These are phyloP conservation scores for Polyplosphaeria fusca DNA, from an alignment of 495 filamentous ascomycete species.

Conservation along the genomic window DNA sequence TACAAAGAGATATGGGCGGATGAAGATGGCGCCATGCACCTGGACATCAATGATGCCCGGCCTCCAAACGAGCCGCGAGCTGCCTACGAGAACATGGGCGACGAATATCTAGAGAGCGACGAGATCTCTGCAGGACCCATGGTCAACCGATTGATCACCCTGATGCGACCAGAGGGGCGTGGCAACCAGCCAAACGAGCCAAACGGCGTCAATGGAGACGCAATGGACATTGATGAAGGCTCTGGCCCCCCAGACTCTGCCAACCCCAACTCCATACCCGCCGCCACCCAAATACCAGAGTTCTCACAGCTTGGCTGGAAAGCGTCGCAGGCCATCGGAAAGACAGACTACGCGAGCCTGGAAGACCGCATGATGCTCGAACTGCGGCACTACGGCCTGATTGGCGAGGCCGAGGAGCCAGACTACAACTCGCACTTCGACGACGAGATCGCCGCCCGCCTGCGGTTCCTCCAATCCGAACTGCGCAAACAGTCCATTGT, in stretches of 20 bases:
- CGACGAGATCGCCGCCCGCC: slow-evolving; percentile 87
- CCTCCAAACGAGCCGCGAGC: slow-evolving; percentile 80
- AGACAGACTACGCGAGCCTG: slow-evolving; percentile 76
- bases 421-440: slow-evolving; percentile 89
- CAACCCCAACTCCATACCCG: slow-evolving; percentile 48
- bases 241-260: slow-evolving; percentile 42
- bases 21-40: slow-evolving; percentile 75
- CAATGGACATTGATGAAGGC: slow-evolving; percentile 56
- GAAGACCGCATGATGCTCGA: slow-evolving; percentile 90
- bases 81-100: slow-evolving; percentile 77
- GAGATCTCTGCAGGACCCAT: slow-evolving; percentile 87
- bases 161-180: slow-evolving; percentile 79
- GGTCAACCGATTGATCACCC: slow-evolving; percentile 74
- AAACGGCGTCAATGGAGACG: slow-evolving; percentile 42
- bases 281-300: slow-evolving; percentile 75
- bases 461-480: slow-evolving; percentile 78
- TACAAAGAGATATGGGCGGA: slow-evolving; percentile 91
- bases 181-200: slow-evolving; percentile 57
- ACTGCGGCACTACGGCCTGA: slow-evolving; percentile 88
- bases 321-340: slow-evolving; percentile 45
- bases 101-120: slow-evolving; percentile 79
- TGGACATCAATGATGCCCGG: slow-evolving; percentile 59
- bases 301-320: slow-evolving; percentile 60
- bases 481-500: slow-evolving; percentile 75
- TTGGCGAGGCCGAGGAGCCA: slow-evolving; percentile 60